Conservation (phyloP, 2,329 filamentous ascomycete genomes). For the Epichloe elymi region DNA sequence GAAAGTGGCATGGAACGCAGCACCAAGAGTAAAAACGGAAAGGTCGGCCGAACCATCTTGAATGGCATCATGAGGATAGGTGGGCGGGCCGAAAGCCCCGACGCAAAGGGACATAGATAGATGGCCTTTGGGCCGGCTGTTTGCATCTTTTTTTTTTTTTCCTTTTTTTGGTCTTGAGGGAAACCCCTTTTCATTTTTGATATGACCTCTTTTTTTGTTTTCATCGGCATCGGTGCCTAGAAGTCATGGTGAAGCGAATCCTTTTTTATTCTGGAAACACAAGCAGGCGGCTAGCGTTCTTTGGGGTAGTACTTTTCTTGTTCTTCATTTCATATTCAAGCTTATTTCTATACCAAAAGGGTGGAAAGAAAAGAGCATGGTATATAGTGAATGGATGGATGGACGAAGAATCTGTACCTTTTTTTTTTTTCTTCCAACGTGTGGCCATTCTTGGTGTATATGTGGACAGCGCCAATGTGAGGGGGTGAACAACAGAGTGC, state of each 20-base stretch:
- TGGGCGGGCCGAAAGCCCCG: slow-evolving; percentile 26
- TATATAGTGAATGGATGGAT: background rate
- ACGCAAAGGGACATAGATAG: slow-evolving; percentile 18
- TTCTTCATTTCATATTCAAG: too few relatives aligned
- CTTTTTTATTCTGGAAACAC: background rate
- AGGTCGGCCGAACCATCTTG: slow-evolving; percentile 28
- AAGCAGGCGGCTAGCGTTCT: too few relatives aligned
- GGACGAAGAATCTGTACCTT: background rate
- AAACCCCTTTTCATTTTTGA: background rate
- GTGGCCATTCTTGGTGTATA: too few relatives aligned
- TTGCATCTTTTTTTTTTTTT: background rate
- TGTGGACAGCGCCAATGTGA: too few relatives aligned
- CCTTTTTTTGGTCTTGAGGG: background rate
- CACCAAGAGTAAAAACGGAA: slow-evolving; percentile 25
- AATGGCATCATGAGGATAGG: slow-evolving; percentile 33
- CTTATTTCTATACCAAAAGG: too few relatives aligned
- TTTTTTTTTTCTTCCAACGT: too few relatives aligned
- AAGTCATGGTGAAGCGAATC: background rate
- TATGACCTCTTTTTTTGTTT: too few relatives aligned
- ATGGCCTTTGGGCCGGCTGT: background rate
- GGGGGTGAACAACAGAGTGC: too few relatives aligned
- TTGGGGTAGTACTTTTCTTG: too few relatives aligned
- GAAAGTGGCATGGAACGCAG: slow-evolving; percentile 15
- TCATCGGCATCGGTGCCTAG: too few relatives aligned
- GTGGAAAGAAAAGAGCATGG: background rate